phyloP scores from a whole-genome alignment of 2,329 filamentous ascomycete species.

The Apiospora sp. region DNA sequence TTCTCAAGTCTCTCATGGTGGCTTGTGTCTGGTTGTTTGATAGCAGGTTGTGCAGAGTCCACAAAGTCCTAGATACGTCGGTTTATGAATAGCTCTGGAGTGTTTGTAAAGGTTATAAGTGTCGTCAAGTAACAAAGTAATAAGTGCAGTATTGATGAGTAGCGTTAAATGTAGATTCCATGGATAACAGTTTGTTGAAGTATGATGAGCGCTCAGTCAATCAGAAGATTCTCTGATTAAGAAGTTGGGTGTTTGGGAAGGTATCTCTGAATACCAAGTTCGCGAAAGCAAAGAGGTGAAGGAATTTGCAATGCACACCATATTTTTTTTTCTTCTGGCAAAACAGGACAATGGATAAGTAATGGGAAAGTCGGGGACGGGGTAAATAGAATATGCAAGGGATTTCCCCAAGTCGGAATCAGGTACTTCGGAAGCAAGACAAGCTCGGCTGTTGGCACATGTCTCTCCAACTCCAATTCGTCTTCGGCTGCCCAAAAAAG shows the following conservation, averaged over 20 bases:
- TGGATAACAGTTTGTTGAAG: not conserved
- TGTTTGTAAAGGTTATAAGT: not conserved
- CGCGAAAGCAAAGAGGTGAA: not conserved
- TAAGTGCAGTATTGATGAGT: slow-evolving; percentile 2
- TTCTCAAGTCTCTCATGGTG: slow-evolving; percentile 69
- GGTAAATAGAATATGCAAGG: not conserved
- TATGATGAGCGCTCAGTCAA: not conserved
- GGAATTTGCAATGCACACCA: slow-evolving; percentile 21
- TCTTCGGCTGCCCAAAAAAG: not conserved
- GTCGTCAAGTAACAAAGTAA: slow-evolving; percentile 14
- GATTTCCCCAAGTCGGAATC: slow-evolving; percentile 1
- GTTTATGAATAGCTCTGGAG: not conserved
- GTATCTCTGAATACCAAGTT: not conserved
- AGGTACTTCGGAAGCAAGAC: slow-evolving; percentile 18
- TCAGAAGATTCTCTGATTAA: not conserved
- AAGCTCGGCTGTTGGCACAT: slow-evolving; percentile 10
- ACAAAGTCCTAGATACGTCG: not conserved
- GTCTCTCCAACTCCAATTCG: slow-evolving; percentile 13
- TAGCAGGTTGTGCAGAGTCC: not conserved
- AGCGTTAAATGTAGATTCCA: slow-evolving; percentile 10
- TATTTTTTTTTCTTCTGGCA: slow-evolving; percentile 7
- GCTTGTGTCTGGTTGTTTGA: slow-evolving; percentile 22
- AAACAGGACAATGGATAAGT: slow-evolving; percentile 9
- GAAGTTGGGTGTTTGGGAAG: not conserved
- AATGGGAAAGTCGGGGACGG: slow-evolving; percentile 1